Evolutionary conservation across 257 asterid species (phyloP).

Genomic region (Solanum ossicruentum): DNA sequence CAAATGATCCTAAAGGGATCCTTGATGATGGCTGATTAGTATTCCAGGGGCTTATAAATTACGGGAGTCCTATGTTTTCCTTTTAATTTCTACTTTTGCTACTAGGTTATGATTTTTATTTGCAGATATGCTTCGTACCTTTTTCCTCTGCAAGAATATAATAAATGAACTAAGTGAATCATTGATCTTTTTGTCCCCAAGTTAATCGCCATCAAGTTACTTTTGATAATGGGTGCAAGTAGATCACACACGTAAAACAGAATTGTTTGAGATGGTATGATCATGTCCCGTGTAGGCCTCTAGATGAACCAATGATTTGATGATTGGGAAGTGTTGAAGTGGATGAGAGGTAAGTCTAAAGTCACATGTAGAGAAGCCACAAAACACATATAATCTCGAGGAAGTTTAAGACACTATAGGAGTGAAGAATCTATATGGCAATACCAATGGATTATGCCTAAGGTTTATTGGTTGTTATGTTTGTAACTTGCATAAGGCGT

Average conservation of each 20-base stretch:
- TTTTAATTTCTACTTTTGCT: background rate
- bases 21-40: background rate
- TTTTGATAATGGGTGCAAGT: background rate
- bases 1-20: background rate
- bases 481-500: background rate
- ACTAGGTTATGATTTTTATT: background rate
- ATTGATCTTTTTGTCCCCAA: background rate
- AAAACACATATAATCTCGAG: background rate
- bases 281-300: background rate
- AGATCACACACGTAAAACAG: background rate
- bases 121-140: background rate
- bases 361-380: background rate
- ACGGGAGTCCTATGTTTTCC: background rate
- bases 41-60: background rate
- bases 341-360: background rate
- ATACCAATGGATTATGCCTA: background rate
- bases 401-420: background rate
- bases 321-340: background rate
- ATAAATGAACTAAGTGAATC: background rate
- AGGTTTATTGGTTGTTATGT: background rate
- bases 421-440: background rate
- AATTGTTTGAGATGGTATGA: background rate
- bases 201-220: background rate
- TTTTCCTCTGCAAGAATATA: background rate
- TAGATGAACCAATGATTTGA: background rate